phyloP scores from a whole-genome alignment of 441 rosid genomes.

The Erodium moschatum region DNA sequence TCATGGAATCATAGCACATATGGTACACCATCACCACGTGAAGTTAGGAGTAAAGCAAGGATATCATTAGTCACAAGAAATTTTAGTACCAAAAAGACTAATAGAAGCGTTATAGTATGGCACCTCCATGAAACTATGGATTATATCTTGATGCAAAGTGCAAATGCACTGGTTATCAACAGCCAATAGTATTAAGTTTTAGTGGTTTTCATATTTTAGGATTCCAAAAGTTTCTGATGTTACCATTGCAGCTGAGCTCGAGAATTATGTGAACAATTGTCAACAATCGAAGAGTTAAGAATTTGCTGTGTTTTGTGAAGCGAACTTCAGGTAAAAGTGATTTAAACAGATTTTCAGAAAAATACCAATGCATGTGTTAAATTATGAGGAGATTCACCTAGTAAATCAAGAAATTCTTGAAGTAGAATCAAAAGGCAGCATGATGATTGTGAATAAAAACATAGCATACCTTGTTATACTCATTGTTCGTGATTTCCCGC shows the following conservation, averaged over 20 bases:
- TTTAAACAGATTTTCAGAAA: not conserved
- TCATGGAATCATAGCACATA: too few relatives aligned
- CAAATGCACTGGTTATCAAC: too few relatives aligned
- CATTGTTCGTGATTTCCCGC: slow-evolving; percentile 38
- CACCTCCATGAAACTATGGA: too few relatives aligned
- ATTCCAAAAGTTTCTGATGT: too few relatives aligned
- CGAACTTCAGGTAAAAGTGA: not conserved
- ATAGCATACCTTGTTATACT: slow-evolving; percentile 51
- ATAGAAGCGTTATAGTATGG: too few relatives aligned
- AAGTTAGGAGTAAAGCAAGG: too few relatives aligned
- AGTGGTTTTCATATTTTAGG: too few relatives aligned
- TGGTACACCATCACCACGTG: too few relatives aligned
- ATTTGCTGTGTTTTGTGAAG: not conserved
- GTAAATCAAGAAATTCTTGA: not conserved
- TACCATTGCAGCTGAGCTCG: not conserved
- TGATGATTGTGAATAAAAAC: slow-evolving; percentile 8
- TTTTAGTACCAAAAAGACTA: too few relatives aligned
- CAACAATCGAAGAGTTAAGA: not conserved
- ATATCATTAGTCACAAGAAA: too few relatives aligned
- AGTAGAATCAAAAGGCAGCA: slow-evolving; percentile 7
- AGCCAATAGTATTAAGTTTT: too few relatives aligned
- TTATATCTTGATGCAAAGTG: too few relatives aligned
- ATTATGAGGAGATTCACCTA: not conserved
- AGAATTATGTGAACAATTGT: not conserved
- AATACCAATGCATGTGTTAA: not conserved